Evolutionary conservation across 768 basidiomycete genomes (phyloP).

Genomic region (Tylopilus cervinicoccineus): DNA sequence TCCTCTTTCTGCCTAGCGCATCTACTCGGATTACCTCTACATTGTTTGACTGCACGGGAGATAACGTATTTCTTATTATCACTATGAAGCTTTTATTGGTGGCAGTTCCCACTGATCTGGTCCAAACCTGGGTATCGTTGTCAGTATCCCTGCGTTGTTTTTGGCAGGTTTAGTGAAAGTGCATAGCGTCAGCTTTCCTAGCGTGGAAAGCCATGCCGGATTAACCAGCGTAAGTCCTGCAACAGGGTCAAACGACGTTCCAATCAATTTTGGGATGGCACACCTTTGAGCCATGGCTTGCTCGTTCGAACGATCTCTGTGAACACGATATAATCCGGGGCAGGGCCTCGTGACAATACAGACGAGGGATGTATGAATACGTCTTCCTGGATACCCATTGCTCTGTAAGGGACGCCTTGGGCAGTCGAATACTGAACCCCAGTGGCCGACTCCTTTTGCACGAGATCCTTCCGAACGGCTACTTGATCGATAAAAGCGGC

Average conservation of each 20-base stretch:
- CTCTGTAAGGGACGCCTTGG: conserved; percentile 78
- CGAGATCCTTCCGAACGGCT: conserved; percentile 84
- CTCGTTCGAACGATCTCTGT: conserved; percentile 78
- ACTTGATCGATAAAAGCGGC: conserved; percentile 95
- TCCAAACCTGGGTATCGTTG: conserved; percentile 83
- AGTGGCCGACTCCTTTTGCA: conserved; percentile 51
- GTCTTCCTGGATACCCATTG: conserved; percentile 76
- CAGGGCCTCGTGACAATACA: conserved; percentile 58
- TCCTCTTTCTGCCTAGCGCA: neutral
- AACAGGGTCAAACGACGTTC: conserved; percentile 1
- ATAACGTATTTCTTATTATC: conserved; percentile 14
- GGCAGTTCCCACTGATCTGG: conserved; percentile 87
- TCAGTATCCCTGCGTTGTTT: conserved; percentile 59
- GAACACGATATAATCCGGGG: conserved; percentile 86
- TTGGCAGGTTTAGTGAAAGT: conserved; percentile 85
- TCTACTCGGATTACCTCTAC: conserved; percentile 7
- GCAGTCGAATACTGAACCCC: conserved; percentile 72
- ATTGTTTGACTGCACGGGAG: conserved; percentile 8
- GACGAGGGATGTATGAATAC: conserved; percentile 93
- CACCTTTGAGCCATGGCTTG: conserved; percentile 79
- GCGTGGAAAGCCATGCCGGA: conserved; percentile 77
- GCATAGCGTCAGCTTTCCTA: conserved; percentile 79
- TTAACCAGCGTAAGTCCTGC: conserved; percentile 82
- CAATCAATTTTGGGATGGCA: neutral
- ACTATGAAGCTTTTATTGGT: conserved; percentile 35